Percentiles rank a stretch among this genome's conserved stretches.
Conservation (phyloP, 192 early-diverging fungal genomes). For the Linnemannia hyalina region DNA sequence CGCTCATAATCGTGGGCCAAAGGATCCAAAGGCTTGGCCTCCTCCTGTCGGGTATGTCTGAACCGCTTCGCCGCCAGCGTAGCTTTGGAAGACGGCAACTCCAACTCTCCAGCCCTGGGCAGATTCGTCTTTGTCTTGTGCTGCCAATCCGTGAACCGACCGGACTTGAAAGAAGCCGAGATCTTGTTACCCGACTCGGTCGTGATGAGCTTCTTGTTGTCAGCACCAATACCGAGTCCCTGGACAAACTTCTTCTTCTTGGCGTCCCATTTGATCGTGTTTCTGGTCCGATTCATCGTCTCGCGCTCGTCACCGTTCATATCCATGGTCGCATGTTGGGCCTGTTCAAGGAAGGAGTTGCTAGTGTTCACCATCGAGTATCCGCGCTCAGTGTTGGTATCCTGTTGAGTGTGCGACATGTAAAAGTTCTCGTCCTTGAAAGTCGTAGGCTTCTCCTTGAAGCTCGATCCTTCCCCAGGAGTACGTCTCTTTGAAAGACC, state of each 20-base stretch:
- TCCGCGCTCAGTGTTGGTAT: slow-evolving; percentile 92
- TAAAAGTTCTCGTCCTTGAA: slow-evolving; percentile 90
- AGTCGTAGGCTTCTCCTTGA: slow-evolving; percentile 54
- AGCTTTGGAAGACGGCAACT: slow-evolving; percentile 69
- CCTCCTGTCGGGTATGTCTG: slow-evolving; percentile 82
- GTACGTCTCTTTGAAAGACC: slow-evolving; percentile 32
- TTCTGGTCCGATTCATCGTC: slow-evolving; percentile 69
- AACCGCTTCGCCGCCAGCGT: slow-evolving; percentile 70
- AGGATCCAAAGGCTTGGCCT: slow-evolving; percentile 81
- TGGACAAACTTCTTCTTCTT: slow-evolving; percentile 94
- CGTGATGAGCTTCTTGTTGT: slow-evolving; percentile 96
- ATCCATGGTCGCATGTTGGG: slow-evolving; percentile 80
- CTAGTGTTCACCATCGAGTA: slow-evolving; percentile 74
- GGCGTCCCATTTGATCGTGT: slow-evolving; percentile 89
- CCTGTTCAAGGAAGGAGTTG: slow-evolving; percentile 86
- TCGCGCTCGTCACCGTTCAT: slow-evolving; percentile 87
- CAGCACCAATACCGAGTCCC: slow-evolving; percentile 85
- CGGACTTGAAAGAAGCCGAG: slow-evolving; percentile 88
- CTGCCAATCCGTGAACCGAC: slow-evolving; percentile 91
- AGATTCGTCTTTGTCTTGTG: slow-evolving; percentile 85
- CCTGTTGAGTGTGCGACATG: slow-evolving; percentile 86
- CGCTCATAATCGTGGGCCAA: slow-evolving; percentile 72
- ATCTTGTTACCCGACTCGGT: slow-evolving; percentile 93
- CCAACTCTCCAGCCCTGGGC: slow-evolving; percentile 90
- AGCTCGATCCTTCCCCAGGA: background rate